Conservation (phyloP, 2,329 filamentous ascomycete species). For the Venturia aucupariae region DNA sequence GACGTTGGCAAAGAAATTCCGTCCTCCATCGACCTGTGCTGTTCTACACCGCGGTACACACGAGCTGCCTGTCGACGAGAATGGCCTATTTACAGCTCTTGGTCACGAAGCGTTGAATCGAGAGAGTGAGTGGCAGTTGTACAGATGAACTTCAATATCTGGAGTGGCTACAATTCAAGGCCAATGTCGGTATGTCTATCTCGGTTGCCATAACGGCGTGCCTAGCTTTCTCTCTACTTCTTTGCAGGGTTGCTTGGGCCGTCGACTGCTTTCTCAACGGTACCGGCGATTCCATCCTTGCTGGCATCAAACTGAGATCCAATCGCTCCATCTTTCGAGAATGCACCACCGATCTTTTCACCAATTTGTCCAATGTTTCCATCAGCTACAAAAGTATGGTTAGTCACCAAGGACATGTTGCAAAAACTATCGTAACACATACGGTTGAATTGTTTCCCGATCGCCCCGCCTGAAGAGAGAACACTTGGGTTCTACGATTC, state of each 20-base stretch:
- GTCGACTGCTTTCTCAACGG: conserved; percentile 40
- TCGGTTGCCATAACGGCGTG: neutral
- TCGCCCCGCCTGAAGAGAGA: conserved; percentile 41
- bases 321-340: conserved; percentile 43
- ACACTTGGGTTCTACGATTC: conserved; percentile 24
- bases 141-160: neutral
- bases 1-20: neutral
- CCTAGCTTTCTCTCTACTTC: conserved; percentile 11
- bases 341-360: conserved; percentile 42
- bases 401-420: neutral
- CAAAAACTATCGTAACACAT: neutral
- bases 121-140: too few relatives aligned
- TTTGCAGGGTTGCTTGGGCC: conserved; percentile 31
- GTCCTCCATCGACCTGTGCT: too few relatives aligned
- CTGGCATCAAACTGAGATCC: conserved; percentile 47
- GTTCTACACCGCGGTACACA: too few relatives aligned
- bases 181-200: neutral
- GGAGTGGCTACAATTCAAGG: neutral
- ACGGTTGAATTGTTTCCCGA: conserved; percentile 50
- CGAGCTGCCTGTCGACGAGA: too few relatives aligned
- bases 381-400: conserved; percentile 21
- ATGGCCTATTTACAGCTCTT: too few relatives aligned
- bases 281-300: conserved; percentile 44
- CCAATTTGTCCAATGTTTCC: conserved; percentile 43
- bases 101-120: too few relatives aligned